These are phyloP conservation scores for Ophiobolus disseminans DNA, from an alignment of 2,329 filamentous ascomycete species.

Conservation along the genomic window DNA sequence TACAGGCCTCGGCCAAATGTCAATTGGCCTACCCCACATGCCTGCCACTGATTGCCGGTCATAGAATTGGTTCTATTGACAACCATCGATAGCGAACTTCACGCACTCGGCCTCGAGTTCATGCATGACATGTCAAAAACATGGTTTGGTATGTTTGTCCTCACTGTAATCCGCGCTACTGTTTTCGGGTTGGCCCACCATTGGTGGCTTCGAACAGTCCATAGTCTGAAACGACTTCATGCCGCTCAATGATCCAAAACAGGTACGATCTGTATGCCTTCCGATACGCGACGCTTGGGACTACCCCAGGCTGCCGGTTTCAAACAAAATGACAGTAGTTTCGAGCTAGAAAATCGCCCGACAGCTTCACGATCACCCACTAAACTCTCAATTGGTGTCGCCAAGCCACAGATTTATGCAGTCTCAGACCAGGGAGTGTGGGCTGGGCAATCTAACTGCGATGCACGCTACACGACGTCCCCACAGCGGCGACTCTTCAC, in stretches of 20 bases:
- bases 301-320: slow-evolving; percentile 21
- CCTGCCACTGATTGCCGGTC: neutral
- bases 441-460: slow-evolving; percentile 12
- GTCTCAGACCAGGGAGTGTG: neutral
- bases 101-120: neutral
- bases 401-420: slow-evolving; percentile 4
- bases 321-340: slow-evolving; percentile 21
- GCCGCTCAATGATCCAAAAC: slow-evolving; percentile 8
- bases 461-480: slow-evolving; percentile 1
- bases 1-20: neutral
- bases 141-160: slow-evolving; percentile 4
- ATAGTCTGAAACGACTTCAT: slow-evolving; percentile 12
- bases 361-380: slow-evolving; percentile 6
- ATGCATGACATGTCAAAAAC: neutral
- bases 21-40: neutral
- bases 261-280: neutral
- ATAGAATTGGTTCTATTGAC: neutral
- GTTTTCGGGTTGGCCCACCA: slow-evolving; percentile 1
- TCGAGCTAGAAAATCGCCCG: slow-evolving; percentile 9
- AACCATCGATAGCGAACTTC: neutral
- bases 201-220: slow-evolving; percentile 8
- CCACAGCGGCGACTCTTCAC: slow-evolving; percentile 7
- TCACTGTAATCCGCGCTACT: neutral
- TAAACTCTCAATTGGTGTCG: slow-evolving; percentile 7
- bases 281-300: slow-evolving; percentile 16